Base-by-base conservation (phyloP, 2,329 filamentous ascomycete species). In the Ustilaginoidea virens region DNA sequence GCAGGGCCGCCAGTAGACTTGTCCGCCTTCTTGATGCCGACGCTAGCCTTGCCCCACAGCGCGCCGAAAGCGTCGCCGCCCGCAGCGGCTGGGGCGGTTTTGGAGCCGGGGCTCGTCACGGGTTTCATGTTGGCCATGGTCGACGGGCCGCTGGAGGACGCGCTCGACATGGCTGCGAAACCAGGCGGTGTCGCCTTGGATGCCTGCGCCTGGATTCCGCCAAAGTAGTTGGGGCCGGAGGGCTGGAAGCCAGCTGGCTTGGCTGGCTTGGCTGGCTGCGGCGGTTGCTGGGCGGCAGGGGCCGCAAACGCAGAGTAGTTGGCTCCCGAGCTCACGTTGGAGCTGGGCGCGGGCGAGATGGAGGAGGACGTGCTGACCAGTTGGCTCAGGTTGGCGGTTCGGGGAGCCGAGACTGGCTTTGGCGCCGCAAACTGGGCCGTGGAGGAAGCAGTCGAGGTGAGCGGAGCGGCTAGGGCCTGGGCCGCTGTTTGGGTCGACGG, bases 161-260 rank as follows among this genome's bases (percentile, higher is more conserved):
- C 41, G 44, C 49, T 41, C 43, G 56, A 35, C 31, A 48, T 41
- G 28, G 42, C 39, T 3, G 48, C 38, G 23, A 48, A 42, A 23
- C 42, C 27, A n/a, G 38, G 22, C 6, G 56, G 45, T 22, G 50
- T 36, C 42, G 52, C 39, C 20, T 40, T 41, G 17, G 47, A 14
- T 23, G 39, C 7, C 25, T 47, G 35, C 21, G 57, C 55, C 36
- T 68, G 65, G 4, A 96, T 77, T 1, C 83, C 90, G 30, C 83
- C 85, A 54, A 87, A 98, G 61, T 98, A 98, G 58, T 98, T 98
- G 29, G 90, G 90, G 14, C 79, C 75, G 2, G 75, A 55, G 2
- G 80, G 69, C 54, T 92, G 81, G 56, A 75, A 92, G 27, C 69
- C 68, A 1, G 66, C 52, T 7, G 72, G 66, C 48, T 73, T 71